Percentiles rank a stretch among this genome's conserved stretches.
phyloP scores from a whole-genome alignment of 176 grass and related monocot species.

The Hordeum marinum region DNA sequence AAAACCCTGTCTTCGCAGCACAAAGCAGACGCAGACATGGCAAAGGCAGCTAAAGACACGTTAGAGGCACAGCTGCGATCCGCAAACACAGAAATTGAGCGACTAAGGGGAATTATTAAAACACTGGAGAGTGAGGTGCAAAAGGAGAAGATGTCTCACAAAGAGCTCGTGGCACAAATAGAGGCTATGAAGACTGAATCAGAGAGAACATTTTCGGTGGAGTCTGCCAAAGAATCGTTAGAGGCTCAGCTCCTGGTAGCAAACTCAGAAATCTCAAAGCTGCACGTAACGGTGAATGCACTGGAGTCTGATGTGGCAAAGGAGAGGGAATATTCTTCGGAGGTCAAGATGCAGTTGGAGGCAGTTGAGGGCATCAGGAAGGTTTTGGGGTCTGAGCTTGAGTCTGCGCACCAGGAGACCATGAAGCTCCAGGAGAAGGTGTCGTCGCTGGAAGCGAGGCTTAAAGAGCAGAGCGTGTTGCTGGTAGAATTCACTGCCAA shows the following conservation, averaged over 20 bases:
- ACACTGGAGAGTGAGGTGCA: slow-evolving; percentile 40
- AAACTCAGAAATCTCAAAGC: slow-evolving; percentile 32
- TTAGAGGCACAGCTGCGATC: slow-evolving; percentile 52
- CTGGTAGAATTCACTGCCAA: slow-evolving; percentile 64
- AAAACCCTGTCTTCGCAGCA: slow-evolving; percentile 48
- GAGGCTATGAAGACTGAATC: slow-evolving; percentile 41
- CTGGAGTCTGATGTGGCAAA: slow-evolving; percentile 37
- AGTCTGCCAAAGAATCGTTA: slow-evolving; percentile 41
- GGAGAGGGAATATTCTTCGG: slow-evolving; percentile 45
- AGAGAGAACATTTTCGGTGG: slow-evolving; percentile 18
- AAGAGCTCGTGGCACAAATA: slow-evolving; percentile 48
- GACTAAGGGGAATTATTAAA: slow-evolving; percentile 39
- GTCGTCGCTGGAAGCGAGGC: slow-evolving; percentile 42
- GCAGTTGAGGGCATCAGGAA: slow-evolving; percentile 54
- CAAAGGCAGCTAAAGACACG: slow-evolving; percentile 39
- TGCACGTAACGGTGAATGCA: background rate
- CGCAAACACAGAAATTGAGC: slow-evolving; percentile 40
- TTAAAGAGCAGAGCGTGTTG: slow-evolving; percentile 59
- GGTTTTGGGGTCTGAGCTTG: slow-evolving; percentile 59
- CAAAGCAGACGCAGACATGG: slow-evolving; percentile 45
- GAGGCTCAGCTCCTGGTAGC: slow-evolving; percentile 34
- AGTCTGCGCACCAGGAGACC: slow-evolving; percentile 40
- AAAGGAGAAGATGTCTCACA: slow-evolving; percentile 41
- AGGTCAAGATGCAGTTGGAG: slow-evolving; percentile 53
- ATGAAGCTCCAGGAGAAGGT: slow-evolving; percentile 57